A percentile compares a stretch with the other conserved stretches of the same genome.
phyloP scores from a whole-genome alignment of 2,329 filamentous ascomycete species.

The Ophiostoma piceae region DNA sequence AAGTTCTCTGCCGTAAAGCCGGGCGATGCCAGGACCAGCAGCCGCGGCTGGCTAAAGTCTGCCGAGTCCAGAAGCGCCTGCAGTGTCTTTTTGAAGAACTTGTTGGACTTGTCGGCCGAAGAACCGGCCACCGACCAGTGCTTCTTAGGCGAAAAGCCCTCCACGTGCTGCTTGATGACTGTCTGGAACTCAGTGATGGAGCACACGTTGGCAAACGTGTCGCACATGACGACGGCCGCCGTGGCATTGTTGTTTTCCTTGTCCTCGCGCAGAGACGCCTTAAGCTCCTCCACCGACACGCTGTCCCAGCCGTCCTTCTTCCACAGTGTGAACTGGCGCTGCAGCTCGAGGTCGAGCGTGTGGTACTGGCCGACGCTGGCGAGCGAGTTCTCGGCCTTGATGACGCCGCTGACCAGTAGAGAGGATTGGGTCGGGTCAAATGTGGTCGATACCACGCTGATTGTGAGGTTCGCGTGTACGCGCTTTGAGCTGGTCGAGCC shows the following conservation, averaged over 20 bases:
- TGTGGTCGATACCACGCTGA: conserved; percentile 53
- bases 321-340: conserved; percentile 80
- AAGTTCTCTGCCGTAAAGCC: conserved; percentile 83
- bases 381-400: conserved; percentile 49
- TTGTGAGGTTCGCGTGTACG: conserved; percentile 54
- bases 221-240: conserved; percentile 90
- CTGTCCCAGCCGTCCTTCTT: conserved; percentile 88
- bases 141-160: conserved; percentile 63
- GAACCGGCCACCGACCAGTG: conserved; percentile 43
- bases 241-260: conserved; percentile 65
- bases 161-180: conserved; percentile 64
- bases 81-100: conserved; percentile 74
- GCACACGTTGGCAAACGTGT: conserved; percentile 77
- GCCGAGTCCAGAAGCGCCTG: conserved; percentile 71
- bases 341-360: conserved; percentile 74
- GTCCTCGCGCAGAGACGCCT: conserved; percentile 72
- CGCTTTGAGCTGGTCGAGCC: conserved; percentile 47
- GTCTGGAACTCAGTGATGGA: conserved; percentile 77
- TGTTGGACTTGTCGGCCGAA: conserved; percentile 56
- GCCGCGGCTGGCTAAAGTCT: conserved; percentile 64
- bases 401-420: conserved; percentile 52
- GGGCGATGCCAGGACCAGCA: conserved; percentile 79
- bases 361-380: conserved; percentile 53
- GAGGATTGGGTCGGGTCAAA: conserved; percentile 53
- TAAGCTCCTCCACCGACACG: conserved; percentile 70